phyloP scores from a whole-genome alignment of 306 rosid genomes.

The Lupinus albus region DNA sequence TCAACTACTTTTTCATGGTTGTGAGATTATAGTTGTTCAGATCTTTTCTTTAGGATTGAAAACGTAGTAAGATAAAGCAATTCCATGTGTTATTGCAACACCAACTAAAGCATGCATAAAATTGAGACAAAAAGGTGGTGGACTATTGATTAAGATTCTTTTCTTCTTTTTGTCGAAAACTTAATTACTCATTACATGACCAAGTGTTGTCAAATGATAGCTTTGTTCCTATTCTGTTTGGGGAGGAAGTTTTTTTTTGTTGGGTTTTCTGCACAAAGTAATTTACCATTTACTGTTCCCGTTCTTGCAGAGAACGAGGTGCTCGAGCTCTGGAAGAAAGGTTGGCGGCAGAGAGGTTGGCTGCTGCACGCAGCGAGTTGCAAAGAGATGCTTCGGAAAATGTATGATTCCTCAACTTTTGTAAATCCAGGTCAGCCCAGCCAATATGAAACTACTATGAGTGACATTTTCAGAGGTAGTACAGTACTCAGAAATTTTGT shows the following conservation, averaged over 20 bases:
- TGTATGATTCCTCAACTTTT: slow-evolving; percentile 54
- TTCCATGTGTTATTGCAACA: slow-evolving; percentile 1
- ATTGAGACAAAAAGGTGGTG: neutral
- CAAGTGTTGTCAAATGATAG: neutral
- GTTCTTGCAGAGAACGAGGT: slow-evolving; percentile 77
- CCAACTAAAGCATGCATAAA: slow-evolving; percentile 15
- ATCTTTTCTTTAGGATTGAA: slow-evolving; percentile 16
- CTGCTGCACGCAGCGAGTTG: slow-evolving; percentile 50
- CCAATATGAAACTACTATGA: slow-evolving; percentile 13
- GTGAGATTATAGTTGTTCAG: neutral
- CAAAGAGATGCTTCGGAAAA: slow-evolving; percentile 59
- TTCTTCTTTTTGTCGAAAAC: neutral
- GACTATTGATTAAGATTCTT: neutral
- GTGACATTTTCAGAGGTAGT: slow-evolving; percentile 35
- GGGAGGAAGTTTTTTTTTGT: neutral
- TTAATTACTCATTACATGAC: neutral
- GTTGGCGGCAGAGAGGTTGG: slow-evolving; percentile 74
- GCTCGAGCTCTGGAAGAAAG: slow-evolving; percentile 92
- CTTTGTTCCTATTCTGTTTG: neutral
- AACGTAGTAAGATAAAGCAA: neutral
- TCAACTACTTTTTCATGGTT: neutral
- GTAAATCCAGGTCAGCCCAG: slow-evolving; percentile 26
- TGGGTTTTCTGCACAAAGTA: neutral
- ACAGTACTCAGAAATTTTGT: slow-evolving; percentile 26
- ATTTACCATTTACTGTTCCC: slow-evolving; percentile 3